phyloP scores from a whole-genome alignment of 257 asterid species.

The Phtheirospermum japonicum region DNA sequence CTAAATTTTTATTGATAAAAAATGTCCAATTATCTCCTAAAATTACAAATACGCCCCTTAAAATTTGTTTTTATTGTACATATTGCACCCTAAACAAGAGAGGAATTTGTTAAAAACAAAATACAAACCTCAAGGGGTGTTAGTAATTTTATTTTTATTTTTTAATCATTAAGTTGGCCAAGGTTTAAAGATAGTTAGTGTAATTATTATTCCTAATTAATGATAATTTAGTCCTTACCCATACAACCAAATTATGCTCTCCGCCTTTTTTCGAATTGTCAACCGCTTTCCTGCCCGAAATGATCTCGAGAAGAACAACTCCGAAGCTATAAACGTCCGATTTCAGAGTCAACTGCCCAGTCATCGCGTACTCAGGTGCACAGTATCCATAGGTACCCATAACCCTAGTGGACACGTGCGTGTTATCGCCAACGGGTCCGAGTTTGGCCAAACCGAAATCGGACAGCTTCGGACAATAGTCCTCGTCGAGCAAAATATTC shows the following conservation, averaged over 20 bases:
- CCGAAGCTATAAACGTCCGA: slow-evolving; percentile 97
- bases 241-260: slow-evolving; percentile 78
- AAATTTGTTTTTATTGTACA: no score
- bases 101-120: no score
- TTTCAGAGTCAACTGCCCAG: slow-evolving; percentile 88
- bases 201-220: neutral
- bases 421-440: slow-evolving; percentile 92
- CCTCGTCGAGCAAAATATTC: slow-evolving; percentile 80
- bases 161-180: no score
- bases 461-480: slow-evolving; percentile 78
- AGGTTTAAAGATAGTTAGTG: neutral
- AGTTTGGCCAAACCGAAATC: slow-evolving; percentile 96
- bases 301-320: slow-evolving; percentile 85
- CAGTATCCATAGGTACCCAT: slow-evolving; percentile 99
- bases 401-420: slow-evolving; percentile 90
- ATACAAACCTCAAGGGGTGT: neutral
- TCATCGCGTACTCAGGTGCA: slow-evolving; percentile 99
- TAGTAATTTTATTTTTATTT: no score
- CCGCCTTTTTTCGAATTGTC: slow-evolving; percentile 64
- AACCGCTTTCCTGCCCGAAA: slow-evolving; percentile 89
- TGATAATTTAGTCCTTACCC: slow-evolving; percentile 52
- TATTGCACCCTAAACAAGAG: no score
- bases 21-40: no score
- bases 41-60: no score
- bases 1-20: no score